Conservation (phyloP, 2,329 filamentous ascomycete species). For the Colletotrichum truncatum region DNA sequence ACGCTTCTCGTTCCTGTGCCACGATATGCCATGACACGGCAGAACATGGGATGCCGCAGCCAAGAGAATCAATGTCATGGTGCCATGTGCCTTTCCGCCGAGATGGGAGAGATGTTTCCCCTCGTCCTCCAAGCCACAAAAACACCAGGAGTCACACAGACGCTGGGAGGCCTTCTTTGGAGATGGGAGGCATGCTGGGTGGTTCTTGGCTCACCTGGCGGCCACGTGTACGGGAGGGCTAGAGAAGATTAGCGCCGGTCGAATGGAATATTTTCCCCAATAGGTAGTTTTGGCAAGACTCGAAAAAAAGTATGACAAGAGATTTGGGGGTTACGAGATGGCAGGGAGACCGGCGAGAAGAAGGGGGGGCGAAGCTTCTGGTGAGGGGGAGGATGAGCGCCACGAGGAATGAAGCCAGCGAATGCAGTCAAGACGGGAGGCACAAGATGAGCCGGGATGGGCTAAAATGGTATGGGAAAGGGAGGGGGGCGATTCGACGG, state of each 20-base stretch:
- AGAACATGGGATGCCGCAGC: constrained; percentile 10
- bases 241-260: constrained; percentile 24
- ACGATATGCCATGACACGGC: neutral
- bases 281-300: neutral
- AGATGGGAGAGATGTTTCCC: constrained; percentile 2
- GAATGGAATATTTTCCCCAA: constrained; percentile 16
- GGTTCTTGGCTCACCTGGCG: constrained; percentile 8
- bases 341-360: neutral
- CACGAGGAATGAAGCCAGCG: constrained; percentile 27
- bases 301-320: neutral
- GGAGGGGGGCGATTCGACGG: neutral
- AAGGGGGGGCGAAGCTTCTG: neutral
- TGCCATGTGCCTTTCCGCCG: constrained; percentile 25
- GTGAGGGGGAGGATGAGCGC: constrained; percentile 1
- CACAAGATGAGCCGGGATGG: neutral
- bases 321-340: neutral
- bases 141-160: constrained; percentile 6
- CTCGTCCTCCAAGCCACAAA: constrained; percentile 7
- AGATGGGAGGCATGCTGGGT: neutral
- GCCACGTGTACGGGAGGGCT: constrained; percentile 28
- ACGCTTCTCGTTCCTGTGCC: neutral
- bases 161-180: neutral
- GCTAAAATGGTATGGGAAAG: neutral
- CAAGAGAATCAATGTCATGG: constrained; percentile 17
- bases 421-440: constrained; percentile 4